phyloP scores from a whole-genome alignment of 176 grass and related monocot genomes.

The Musa troglodytarum region DNA sequence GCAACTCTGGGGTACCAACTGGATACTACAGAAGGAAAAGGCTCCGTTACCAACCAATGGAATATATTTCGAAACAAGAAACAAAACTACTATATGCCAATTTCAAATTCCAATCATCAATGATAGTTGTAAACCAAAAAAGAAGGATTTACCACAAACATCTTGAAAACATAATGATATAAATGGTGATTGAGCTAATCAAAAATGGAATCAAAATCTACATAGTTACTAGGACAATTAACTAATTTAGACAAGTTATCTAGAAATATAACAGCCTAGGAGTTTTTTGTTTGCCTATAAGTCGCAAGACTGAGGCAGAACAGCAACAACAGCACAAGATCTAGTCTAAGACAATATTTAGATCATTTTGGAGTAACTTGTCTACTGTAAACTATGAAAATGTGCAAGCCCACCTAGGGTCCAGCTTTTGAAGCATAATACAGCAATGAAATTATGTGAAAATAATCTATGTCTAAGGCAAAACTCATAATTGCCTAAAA shows the following conservation, averaged over 20 bases:
- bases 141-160: not conserved
- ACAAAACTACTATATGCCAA: not conserved
- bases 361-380: too few relatives aligned
- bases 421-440: too few relatives aligned
- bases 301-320: not conserved
- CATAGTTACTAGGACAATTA: not conserved
- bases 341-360: too few relatives aligned
- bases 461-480: too few relatives aligned
- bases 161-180: not conserved
- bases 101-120: not conserved
- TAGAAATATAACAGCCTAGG: not conserved
- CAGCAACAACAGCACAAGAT: too few relatives aligned
- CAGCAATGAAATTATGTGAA: too few relatives aligned
- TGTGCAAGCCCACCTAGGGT: too few relatives aligned
- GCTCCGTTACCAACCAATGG: not conserved
- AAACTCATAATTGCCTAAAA: too few relatives aligned
- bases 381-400: too few relatives aligned
- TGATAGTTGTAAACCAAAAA: not conserved
- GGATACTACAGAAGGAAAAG: constrained; percentile 60
- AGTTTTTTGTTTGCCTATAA: not conserved
- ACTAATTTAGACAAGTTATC: not conserved
- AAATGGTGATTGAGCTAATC: not conserved
- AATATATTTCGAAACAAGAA: constrained; percentile 16
- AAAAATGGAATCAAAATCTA: not conserved
- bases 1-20: constrained; percentile 66